Evolutionary conservation across 2,329 filamentous ascomycete genomes (phyloP).

Genomic region (Alternaria novae-zelandiae): DNA sequence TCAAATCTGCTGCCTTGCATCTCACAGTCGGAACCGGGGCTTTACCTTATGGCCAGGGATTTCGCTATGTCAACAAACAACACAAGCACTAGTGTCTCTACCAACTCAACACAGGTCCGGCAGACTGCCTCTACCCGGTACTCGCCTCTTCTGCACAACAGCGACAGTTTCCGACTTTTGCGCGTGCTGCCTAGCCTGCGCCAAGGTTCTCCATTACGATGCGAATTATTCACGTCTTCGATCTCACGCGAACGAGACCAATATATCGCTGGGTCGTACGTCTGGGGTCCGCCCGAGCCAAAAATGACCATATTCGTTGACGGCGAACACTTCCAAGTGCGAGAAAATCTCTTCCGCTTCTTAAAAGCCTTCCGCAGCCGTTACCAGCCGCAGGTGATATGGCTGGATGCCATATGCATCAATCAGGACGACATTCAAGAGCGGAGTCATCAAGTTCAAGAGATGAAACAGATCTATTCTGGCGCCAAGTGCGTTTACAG

Average conservation of each 20-base stretch:
- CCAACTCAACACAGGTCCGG: background rate
- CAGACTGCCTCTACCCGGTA: background rate
- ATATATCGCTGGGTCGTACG: background rate
- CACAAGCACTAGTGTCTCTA: background rate
- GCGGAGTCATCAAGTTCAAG: background rate
- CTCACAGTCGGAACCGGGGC: rapidly evolving
- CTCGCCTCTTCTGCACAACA: background rate
- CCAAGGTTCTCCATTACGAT: background rate
- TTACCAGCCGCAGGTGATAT: background rate
- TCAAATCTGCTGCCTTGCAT: background rate
- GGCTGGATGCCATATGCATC: background rate
- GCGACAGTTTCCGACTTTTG: background rate
- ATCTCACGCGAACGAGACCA: background rate
- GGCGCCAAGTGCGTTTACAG: background rate
- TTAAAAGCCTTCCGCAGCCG: background rate
- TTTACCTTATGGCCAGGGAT: rapidly evolving
- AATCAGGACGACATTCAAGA: background rate
- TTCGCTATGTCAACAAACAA: background rate
- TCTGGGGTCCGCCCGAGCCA: background rate
- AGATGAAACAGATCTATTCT: background rate
- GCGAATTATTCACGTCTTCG: background rate
- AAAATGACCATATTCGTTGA: background rate
- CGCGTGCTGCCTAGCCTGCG: background rate
- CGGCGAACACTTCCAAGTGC: background rate
- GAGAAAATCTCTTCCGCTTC: background rate